Evolutionary conservation across 2,329 filamentous ascomycete species (phyloP), one percentile per base, ranked within the genome.

Genomic region (Microcera coccophila): DNA sequence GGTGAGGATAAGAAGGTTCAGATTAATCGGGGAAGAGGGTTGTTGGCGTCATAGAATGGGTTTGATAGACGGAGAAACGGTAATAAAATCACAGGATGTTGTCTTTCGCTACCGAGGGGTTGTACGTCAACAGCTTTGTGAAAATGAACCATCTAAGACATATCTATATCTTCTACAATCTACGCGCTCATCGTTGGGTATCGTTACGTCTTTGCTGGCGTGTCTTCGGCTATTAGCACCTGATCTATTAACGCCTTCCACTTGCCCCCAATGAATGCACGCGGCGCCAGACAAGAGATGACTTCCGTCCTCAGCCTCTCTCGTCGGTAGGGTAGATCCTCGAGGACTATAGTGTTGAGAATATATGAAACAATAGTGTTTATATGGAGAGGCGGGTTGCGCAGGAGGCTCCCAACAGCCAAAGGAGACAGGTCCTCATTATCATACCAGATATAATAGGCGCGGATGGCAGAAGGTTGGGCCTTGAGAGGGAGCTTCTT

Each of bases 1-100:
- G 90, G 91, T 14, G 90, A 97, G 75, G 93, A 98, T 62, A 95
- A 93, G 72, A 83, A 81, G 71, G 83, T 98, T 58, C 93, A 98
- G 73, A 82, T 98, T 47, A 96, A 98, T 66, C 76, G 78, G 53
- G 83, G 81, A 15, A 74, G 78, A 49, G 76, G 72, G 44, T 53
- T 79, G 33, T 59, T 78, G 34, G 59, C 62, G 24, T 59, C 61
- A 60, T 70, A 63, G 52, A 50, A 34, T 44, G 11, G 15, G 33
- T 15, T 32, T 32, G 15, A 17, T 10, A 7, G 7, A 9, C 8
- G 29, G n/a, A 8, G 29, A 8, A 32, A 32, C 15, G 29, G 29
- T 14, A 10, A 32, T 32, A 15, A 32, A 32, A 32, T 10, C 11
- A 15, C 15, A 32, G 15, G 15, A 32, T 8, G 22, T 12, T 26